These are phyloP conservation scores for Epichloe glyceriae DNA, from an alignment of 2,329 filamentous ascomycete genomes.

Conservation along the genomic window DNA sequence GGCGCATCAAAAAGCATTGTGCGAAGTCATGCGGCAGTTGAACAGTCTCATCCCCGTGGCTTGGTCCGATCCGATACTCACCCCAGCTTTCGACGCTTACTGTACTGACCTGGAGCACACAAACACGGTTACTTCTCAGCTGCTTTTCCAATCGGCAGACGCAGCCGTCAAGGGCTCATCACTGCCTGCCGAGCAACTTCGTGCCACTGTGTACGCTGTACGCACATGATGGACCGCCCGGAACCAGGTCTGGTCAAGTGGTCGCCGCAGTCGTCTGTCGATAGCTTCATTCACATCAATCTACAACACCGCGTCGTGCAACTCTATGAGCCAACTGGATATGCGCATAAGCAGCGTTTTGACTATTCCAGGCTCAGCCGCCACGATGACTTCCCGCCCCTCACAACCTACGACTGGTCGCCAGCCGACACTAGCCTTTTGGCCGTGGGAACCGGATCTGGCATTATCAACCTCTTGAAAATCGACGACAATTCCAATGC, in stretches of 20 bases:
- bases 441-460: conserved; percentile 61
- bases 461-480: conserved; percentile 61
- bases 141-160: background rate
- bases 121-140: background rate
- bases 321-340: conserved; percentile 48
- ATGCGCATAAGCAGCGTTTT: conserved; percentile 42
- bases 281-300: conserved; percentile 54
- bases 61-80: no score
- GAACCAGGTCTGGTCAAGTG: conserved; percentile 53
- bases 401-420: conserved; percentile 57
- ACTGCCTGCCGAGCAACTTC: background rate
- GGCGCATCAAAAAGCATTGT: background rate
- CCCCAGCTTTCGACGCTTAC: no score
- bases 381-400: conserved; percentile 49
- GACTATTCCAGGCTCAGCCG: conserved; percentile 44
- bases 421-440: conserved; percentile 51
- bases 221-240: conserved; percentile 37
- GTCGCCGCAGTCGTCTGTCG: conserved; percentile 45
- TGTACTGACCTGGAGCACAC: no score
- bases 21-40: conserved; percentile 3
- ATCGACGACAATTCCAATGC: conserved; percentile 58
- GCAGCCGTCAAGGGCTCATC: background rate
- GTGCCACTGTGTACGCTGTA: no score
- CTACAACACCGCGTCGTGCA: conserved; percentile 50
- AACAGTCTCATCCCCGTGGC: background rate